These are phyloP conservation scores for Hyparrhenia diplandra DNA, from an alignment of 176 grass and related monocot species.

Conservation along the genomic window DNA sequence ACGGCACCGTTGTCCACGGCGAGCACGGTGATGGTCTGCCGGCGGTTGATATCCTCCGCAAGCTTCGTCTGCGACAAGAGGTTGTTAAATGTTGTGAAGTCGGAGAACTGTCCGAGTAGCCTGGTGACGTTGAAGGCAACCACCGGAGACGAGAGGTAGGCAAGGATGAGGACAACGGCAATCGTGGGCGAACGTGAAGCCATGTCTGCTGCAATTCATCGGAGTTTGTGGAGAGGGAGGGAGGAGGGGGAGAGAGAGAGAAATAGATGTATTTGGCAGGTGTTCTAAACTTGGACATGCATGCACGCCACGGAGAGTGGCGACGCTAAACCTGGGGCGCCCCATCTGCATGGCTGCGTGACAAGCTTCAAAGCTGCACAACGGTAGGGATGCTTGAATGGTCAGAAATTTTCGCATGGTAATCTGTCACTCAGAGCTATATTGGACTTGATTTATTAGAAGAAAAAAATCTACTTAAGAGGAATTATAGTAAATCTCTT, in stretches of 20 bases:
- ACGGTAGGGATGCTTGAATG: slow-evolving; percentile 6
- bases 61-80: slow-evolving; percentile 50
- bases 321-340: not conserved
- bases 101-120: slow-evolving; percentile 36
- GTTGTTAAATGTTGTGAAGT: slow-evolving; percentile 49
- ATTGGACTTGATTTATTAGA: too few relatives aligned
- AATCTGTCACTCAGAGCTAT: too few relatives aligned
- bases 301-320: not conserved
- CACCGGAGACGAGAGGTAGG: slow-evolving; percentile 15
- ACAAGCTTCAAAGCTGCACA: not conserved
- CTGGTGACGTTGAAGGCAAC: slow-evolving; percentile 51
- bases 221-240: not conserved
- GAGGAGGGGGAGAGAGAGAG: too few relatives aligned
- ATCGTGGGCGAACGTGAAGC: not conserved
- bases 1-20: slow-evolving; percentile 51
- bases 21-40: slow-evolving; percentile 69
- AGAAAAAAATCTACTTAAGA: too few relatives aligned
- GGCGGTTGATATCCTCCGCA: slow-evolving; percentile 69
- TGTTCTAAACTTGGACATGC: slow-evolving; percentile 5
- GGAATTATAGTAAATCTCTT: too few relatives aligned
- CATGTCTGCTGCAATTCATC: slow-evolving; percentile 12
- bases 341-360: not conserved
- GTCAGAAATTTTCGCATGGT: not conserved
- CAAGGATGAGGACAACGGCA: not conserved
- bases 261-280: not conserved